Base-by-base conservation (phyloP, 2,329 filamentous ascomycete species). In the Trichoderma oligosporum region DNA sequence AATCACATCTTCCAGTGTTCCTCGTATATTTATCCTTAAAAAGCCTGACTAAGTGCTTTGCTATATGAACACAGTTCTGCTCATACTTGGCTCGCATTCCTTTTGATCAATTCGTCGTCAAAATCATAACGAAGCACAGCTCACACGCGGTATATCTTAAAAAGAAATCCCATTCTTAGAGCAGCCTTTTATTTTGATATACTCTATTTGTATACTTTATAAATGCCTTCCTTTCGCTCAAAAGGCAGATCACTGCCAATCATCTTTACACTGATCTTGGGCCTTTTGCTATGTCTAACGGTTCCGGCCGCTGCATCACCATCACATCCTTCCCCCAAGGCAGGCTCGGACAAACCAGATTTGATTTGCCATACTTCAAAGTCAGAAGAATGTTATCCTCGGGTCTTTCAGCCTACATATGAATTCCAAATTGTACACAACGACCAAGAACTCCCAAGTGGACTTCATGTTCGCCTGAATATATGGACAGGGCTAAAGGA, bases 391-490 rank as follows among this genome's bases (percentile, higher is more conserved):
- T 89, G 86, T 69, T 89, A 89, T 62, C 84, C 85, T 1, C 79
- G 77, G 46, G 61, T 85, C 2, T 89, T 89, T 60, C 75, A 80
- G 56, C 75, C 86, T 1, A 88, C 85, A 1, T 72, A 84, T 46
- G 78, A 86, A 57, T 89, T 88, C 62, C 84, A 87, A 67, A 65
- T 71, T 7, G 76, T 89, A 38, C 82, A 77, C 59, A 77, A 82
- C 33, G 86, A 86, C 63, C 86, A 89, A 68, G 80, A 86, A 35
- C 67, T 89, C 3, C 85, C 86, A 1, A 71, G 76, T 0, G 86
- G 86, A 5, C 77, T 89, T 4, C 86, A 89, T 66, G 78, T 88
- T 51, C 81, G 85, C 36, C 71, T 89, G 55, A 82, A 89, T 66
- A 76, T 89, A 45, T 77, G 78, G 63, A 85, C 84, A 0, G 85